phyloP scores from a whole-genome alignment of 805 yeast genomes.

The Nakazawaea wyomingensis region DNA sequence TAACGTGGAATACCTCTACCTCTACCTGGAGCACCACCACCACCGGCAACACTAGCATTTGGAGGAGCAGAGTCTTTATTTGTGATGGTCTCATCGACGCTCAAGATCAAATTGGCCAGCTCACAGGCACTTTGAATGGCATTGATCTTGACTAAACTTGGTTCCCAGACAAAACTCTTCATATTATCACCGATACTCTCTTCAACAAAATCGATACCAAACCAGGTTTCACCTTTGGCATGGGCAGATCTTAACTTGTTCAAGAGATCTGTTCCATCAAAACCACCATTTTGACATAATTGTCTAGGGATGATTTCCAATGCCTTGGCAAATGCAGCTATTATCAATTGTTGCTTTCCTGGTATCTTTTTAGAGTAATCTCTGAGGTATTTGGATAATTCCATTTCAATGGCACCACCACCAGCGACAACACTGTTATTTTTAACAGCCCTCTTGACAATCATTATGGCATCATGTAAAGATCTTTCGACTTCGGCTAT shows the following conservation, averaged over 20 bases:
- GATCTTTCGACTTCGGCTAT: slow-evolving; percentile 98
- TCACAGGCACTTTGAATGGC: slow-evolving; percentile 96
- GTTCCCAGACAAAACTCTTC: slow-evolving; percentile 93
- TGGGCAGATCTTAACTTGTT: slow-evolving; percentile 90
- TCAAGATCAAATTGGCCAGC: slow-evolving; percentile 86
- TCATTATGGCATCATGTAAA: slow-evolving; percentile 97
- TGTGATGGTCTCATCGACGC: slow-evolving; percentile 93
- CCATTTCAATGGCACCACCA: slow-evolving; percentile 99
- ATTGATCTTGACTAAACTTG: slow-evolving; percentile 86
- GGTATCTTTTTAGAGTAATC: slow-evolving; percentile 84
- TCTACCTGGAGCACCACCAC: slow-evolving; percentile 43
- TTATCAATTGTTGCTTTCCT: slow-evolving; percentile 92
- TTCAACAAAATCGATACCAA: slow-evolving; percentile 85
- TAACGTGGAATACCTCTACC: slow-evolving; percentile 62
- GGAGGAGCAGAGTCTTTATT: slow-evolving; percentile 60
- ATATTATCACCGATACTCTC: slow-evolving; percentile 82
- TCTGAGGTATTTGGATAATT: slow-evolving; percentile 79
- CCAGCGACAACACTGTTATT: slow-evolving; percentile 92
- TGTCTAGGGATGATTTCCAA: slow-evolving; percentile 96
- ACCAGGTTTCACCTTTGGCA: slow-evolving; percentile 88
- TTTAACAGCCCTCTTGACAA: slow-evolving; percentile 89
- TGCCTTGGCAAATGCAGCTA: slow-evolving; percentile 90
- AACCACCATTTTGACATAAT: slow-evolving; percentile 97
- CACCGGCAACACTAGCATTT: slow-evolving; percentile 43
- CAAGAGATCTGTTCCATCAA: slow-evolving; percentile 92